Evolutionary conservation across 2,329 filamentous ascomycete genomes (phyloP).

Genomic region (Didymella arachidicola): DNA sequence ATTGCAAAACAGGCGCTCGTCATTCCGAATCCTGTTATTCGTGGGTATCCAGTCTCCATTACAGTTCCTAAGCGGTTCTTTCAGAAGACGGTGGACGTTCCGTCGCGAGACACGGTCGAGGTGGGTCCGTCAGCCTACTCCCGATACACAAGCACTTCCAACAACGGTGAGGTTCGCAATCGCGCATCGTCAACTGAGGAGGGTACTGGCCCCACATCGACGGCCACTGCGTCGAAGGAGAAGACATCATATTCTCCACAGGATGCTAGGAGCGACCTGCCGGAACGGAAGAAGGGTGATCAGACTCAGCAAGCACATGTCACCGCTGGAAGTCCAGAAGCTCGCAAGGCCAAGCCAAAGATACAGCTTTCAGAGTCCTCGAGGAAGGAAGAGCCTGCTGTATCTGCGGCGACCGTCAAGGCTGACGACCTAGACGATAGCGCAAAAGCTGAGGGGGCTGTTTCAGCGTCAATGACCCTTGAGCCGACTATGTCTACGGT

Average conservation of each 20-base stretch:
- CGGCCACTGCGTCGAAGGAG: not conserved
- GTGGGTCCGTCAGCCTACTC: slow-evolving; percentile 1
- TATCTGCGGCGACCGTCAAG: not conserved
- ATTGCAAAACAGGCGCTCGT: slow-evolving; percentile 27
- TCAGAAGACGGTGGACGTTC: slow-evolving; percentile 16
- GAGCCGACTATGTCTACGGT: not conserved
- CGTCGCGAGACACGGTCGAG: slow-evolving; percentile 3
- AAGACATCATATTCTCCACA: slow-evolving; percentile 44
- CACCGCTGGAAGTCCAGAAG: slow-evolving; percentile 25
- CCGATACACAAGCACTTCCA: slow-evolving; percentile 7
- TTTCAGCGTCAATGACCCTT: not conserved
- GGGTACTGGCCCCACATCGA: not conserved
- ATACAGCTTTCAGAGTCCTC: slow-evolving; percentile 21
- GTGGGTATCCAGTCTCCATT: slow-evolving; percentile 21
- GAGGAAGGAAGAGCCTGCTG: slow-evolving; percentile 14
- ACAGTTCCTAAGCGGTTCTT: slow-evolving; percentile 36
- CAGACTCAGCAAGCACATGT: slow-evolving; percentile 10
- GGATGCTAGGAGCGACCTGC: slow-evolving; percentile 47
- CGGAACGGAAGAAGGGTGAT: slow-evolving; percentile 22
- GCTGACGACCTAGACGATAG: no score
- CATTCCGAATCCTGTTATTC: slow-evolving; percentile 21
- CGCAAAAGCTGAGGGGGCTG: not conserved
- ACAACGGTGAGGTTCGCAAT: slow-evolving; percentile 5
- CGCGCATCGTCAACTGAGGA: slow-evolving; percentile 5
- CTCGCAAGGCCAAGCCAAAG: slow-evolving; percentile 30